Percentiles rank a stretch among this genome's conserved stretches.
Conservation (phyloP, 441 rosid genomes). For the Erodium moschatum region DNA sequence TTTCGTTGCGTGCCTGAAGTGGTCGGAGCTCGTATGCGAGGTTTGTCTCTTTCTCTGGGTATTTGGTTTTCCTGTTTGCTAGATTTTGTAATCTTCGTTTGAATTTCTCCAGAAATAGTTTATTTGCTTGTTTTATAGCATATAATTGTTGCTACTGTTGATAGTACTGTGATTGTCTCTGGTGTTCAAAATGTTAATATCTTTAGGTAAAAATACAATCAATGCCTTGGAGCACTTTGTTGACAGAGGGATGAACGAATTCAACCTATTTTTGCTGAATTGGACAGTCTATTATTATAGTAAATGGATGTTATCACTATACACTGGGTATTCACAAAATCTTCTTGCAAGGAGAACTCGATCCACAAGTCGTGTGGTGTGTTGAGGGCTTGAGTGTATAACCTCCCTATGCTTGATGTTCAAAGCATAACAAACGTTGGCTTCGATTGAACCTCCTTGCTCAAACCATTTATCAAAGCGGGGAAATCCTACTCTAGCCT, state of each 20-base stretch:
- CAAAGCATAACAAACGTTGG: neutral
- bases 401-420: neutral
- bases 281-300: neutral
- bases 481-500: too few species aligned
- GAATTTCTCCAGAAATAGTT: neutral
- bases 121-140: neutral
- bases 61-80: neutral
- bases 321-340: neutral
- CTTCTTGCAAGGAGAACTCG: neutral
- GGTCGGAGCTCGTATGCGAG: neutral
- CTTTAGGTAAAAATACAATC: too few species aligned
- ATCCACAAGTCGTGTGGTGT: neutral
- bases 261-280: neutral
- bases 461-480: too few species aligned
- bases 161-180: neutral
- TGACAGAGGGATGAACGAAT: too few species aligned
- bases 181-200: neutral
- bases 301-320: neutral
- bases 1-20: neutral
- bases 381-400: neutral
- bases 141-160: neutral
- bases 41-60: neutral
- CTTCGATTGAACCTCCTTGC: too few species aligned
- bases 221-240: too few species aligned
- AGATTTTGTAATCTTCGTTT: too few species aligned